phyloP scores from a whole-genome alignment of 2,329 filamentous ascomycete genomes.

The Cercospora zeina region DNA sequence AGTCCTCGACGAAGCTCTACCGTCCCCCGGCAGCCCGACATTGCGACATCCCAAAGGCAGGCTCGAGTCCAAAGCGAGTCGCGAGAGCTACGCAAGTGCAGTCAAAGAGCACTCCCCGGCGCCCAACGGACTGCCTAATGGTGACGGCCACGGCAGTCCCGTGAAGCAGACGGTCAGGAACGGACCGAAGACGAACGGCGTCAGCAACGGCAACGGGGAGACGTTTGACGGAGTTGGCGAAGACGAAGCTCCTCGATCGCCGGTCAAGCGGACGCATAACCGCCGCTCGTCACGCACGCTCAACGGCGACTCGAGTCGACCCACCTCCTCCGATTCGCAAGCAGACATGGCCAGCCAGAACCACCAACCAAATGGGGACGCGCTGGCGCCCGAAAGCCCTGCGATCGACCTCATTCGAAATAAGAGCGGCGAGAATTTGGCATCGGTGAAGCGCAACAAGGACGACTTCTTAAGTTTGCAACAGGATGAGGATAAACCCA shows the following conservation, averaged over 20 bases:
- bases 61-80: slow-evolving; percentile 31
- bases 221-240: slow-evolving; percentile 36
- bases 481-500: slow-evolving; percentile 41
- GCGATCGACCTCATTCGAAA: slow-evolving; percentile 48
- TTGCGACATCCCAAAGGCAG: slow-evolving; percentile 36
- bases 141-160: slow-evolving; percentile 26
- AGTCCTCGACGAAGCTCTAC: slow-evolving; percentile 40
- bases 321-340: slow-evolving; percentile 9
- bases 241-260: slow-evolving; percentile 36
- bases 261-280: slow-evolving; percentile 34
- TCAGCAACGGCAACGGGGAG: slow-evolving; percentile 23
- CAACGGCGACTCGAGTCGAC: slow-evolving; percentile 27
- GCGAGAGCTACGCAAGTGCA: slow-evolving; percentile 31
- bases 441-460: slow-evolving; percentile 32
- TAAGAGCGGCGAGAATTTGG: slow-evolving; percentile 48
- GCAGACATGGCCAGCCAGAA: slow-evolving; percentile 19
- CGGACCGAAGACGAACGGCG: slow-evolving; percentile 20
- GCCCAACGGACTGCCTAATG: slow-evolving; percentile 26
- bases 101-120: slow-evolving; percentile 29
- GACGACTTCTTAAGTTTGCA: slow-evolving; percentile 30
- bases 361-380: slow-evolving; percentile 15
- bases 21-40: slow-evolving; percentile 36
- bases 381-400: slow-evolving; percentile 34
- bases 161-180: slow-evolving; percentile 17
- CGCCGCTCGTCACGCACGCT: slow-evolving; percentile 33